A percentile compares a stretch with the other conserved stretches of the same genome.
Evolutionary conservation across 805 yeast genomes (phyloP).

Genomic region (Kregervanrija pseudodelftensis): DNA sequence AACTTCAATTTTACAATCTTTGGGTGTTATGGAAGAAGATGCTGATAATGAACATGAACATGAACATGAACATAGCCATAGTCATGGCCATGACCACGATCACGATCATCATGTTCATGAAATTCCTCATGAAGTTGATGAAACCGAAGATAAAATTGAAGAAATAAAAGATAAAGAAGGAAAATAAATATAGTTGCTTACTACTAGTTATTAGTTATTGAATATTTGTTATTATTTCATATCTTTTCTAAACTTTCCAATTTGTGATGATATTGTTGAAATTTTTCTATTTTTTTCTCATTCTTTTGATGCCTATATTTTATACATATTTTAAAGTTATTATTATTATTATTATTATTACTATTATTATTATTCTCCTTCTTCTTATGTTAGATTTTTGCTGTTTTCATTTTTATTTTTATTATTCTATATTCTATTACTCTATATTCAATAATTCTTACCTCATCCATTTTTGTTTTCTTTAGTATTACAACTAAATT

Average conservation of each 20-base stretch:
- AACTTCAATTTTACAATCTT: conserved; percentile 52
- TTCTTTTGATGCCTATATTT: too few relatives aligned
- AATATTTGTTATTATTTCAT: too few relatives aligned
- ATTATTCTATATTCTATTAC: not conserved
- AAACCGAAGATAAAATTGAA: conserved; percentile 10
- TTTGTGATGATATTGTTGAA: too few relatives aligned
- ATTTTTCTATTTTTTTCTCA: too few relatives aligned
- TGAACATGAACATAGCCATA: conserved; percentile 17
- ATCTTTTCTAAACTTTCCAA: too few relatives aligned
- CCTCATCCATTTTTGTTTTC: not conserved
- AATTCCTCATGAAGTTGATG: conserved; percentile 16
- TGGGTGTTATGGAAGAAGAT: conserved; percentile 33
- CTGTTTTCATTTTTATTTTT: not conserved
- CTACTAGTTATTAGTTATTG: too few relatives aligned
- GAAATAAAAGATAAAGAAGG: conserved; percentile 6
- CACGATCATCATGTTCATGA: not conserved
- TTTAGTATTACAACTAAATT: not conserved
- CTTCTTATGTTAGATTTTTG: not conserved
- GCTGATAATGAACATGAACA: conserved; percentile 23
- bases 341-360: too few relatives aligned
- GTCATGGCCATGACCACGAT: not conserved
- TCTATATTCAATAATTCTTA: too few relatives aligned
- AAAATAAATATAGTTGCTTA: too few relatives aligned
- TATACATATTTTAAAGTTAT: too few relatives aligned
- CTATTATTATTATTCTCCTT: too few relatives aligned